Base-by-base conservation (phyloP, 2,329 filamentous ascomycete species). In the Cladosporium sp. region DNA sequence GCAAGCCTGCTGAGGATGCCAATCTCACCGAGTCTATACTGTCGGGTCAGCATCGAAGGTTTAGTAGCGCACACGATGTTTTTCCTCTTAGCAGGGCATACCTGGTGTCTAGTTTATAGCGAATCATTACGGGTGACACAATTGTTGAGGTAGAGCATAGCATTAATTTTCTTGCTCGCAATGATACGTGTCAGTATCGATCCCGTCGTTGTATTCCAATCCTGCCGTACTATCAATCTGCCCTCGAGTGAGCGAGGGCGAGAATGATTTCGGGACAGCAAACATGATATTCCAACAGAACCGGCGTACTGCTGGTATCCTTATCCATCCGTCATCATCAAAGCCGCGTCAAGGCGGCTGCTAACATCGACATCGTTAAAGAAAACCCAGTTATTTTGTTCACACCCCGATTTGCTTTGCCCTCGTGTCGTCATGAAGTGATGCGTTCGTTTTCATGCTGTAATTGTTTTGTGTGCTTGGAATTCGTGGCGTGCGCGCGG, bases 81-180 rank as follows among this genome's bases (percentile, higher is more conserved):
- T 5, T 34, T 34, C 11, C 9, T 12, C 11, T 34, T 34, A 34
- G 5, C 30, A 34, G 30, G 30, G 30, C 30, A 34, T 34, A 34
- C 30, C 30, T 34, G 30, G 25, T 25, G 25, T 25, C 9, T 9
- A 34, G 30, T 5, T 34, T 30, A 43, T 25, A 22, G 25, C 40
- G 25, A 17, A n/a, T 25, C 11, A 47, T 8, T n/a, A 30, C 43
- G 9, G 14, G 43, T 47, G 43, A 17, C 8, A 47, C 25, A 47
- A n/a, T 15, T 28, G 28, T 20, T 47, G 43, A 47, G 43, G 43
- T 47, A 47, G 43, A 47, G 43, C 43, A 47, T 47, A n/a, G 47
- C 47, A 50, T 50, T 50, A 50, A 50, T 36, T 50, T 36, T 50
- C 28, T 50, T 25, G 47, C 47, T 36, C 47, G 47, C 47, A 50